A percentile compares a stretch with the other conserved stretches of the same genome.
Conservation (phyloP, 2,329 filamentous ascomycete species). For the Cryphonectria parasitica region DNA sequence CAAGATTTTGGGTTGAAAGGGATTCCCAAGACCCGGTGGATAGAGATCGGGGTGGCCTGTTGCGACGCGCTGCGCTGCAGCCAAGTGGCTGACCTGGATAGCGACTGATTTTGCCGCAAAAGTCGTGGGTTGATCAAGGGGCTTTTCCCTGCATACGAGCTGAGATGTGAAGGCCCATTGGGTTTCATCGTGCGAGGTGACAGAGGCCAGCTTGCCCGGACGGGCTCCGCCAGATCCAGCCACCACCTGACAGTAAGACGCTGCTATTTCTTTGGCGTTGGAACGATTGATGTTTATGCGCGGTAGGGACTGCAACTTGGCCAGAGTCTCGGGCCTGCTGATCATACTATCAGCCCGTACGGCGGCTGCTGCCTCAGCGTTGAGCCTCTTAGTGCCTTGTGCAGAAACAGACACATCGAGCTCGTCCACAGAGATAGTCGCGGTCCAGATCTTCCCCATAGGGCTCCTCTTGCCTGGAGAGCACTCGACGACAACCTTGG, state of each 20-base stretch:
- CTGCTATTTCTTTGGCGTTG: background rate
- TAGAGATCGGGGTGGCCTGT: slow-evolving; percentile 15
- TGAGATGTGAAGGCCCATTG: background rate
- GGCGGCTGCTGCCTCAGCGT: slow-evolving; percentile 19
- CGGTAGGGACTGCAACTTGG: background rate
- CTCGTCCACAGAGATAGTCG: slow-evolving; percentile 9
- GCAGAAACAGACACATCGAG: slow-evolving; percentile 4
- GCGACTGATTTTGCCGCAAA: background rate
- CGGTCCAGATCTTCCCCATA: background rate
- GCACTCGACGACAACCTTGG: background rate
- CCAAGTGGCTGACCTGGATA: background rate
- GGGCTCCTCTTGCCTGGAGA: background rate
- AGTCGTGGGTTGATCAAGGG: slow-evolving; percentile 1
- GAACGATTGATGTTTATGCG: background rate
- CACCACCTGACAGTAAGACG: slow-evolving; percentile 14
- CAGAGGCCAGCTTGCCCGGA: background rate
- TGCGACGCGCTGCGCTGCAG: slow-evolving; percentile 7
- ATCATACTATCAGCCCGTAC: slow-evolving; percentile 12
- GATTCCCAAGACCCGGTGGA: background rate
- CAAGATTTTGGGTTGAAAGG: slow-evolving; percentile 20
- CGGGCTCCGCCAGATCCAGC: background rate
- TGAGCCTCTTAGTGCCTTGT: background rate
- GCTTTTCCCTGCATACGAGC: background rate
- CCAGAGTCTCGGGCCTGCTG: background rate
- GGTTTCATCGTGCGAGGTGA: background rate